A percentile compares a stretch with the other conserved stretches of the same genome.
These are phyloP conservation scores for Populus hybrid DNA, from an alignment of 441 rosid species.

Conservation along the genomic window DNA sequence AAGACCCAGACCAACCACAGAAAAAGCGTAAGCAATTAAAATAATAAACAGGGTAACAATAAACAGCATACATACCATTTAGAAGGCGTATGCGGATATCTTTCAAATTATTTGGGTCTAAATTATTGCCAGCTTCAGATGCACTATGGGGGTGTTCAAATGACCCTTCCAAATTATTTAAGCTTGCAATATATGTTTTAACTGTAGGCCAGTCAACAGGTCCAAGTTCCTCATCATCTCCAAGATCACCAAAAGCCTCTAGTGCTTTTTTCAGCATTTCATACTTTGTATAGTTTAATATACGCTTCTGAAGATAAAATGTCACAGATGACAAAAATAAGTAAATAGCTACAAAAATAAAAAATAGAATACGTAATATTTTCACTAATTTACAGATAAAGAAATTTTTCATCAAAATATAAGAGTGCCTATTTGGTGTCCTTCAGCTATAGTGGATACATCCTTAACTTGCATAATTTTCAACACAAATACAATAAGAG, in stretches of 20 bases:
- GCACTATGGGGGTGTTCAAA: slow-evolving; percentile 42
- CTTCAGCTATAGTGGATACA: not conserved
- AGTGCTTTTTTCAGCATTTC: slow-evolving; percentile 82
- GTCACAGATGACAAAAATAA: not conserved
- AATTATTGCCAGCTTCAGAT: slow-evolving; percentile 38
- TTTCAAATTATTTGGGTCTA: slow-evolving; percentile 53
- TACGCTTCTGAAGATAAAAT: slow-evolving; percentile 51
- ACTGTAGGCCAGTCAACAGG: slow-evolving; percentile 88
- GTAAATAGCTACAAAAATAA: not conserved
- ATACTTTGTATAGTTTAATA: slow-evolving; percentile 76
- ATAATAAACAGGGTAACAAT: not conserved
- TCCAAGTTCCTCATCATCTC: slow-evolving; percentile 97
- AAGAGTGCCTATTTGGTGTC: not conserved
- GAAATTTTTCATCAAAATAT: not conserved
- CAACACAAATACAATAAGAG: not conserved
- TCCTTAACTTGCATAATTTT: not conserved
- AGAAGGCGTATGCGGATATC: slow-evolving; percentile 81
- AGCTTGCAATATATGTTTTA: slow-evolving; percentile 55
- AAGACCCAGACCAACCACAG: not conserved
- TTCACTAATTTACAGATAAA: not conserved
- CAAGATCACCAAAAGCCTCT: slow-evolving; percentile 79
- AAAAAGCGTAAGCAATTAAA: not conserved
- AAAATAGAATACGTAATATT: not conserved
- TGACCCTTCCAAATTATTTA: slow-evolving; percentile 51
- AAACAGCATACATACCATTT: slow-evolving; percentile 52